Base-by-base conservation (phyloP, 345 rosid genomes). In the Eucalyptus grandis region DNA sequence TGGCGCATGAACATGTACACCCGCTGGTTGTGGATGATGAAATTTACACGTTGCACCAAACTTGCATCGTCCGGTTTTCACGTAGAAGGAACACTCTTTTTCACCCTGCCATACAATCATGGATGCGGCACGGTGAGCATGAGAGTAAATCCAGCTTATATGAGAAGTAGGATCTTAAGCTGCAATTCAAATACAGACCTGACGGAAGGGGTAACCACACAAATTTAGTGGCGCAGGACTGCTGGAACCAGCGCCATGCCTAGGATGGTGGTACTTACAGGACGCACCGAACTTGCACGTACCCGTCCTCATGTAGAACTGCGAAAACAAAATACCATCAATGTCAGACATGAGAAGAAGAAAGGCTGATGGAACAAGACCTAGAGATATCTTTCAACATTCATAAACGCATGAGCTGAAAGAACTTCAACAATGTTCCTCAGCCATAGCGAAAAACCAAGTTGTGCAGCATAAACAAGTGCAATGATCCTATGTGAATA, bases 261-360 rank as follows among this genome's bases (percentile, higher is more conserved):
- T 95, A 30, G 99, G 99, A 91, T 98, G 99, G 91, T 96, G 96
- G 92, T 94, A 97, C 93, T 97, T 98, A 92, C 99, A 98, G 85
- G 99, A 96, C 89, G 96, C 94, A 89, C 99, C 99, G 89, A 96
- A 98, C 92, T 96, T 98, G 90, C 99, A 98, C 16, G 95, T 94
- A 86, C 99, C 99, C 4, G 97, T 97, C 93, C 96, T 91, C 98
- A 96, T 91, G 89, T 91, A 98, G 91, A 95, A 96, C 99, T 98
- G 97, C 19, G 89, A 92, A 51, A 69, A 89, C 31, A 88, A 92
- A 46, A n/a, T 65, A 37, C 14, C 40, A 54, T n/a, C 60, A 11
- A 47, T 60, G 47, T 54, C 88, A 24, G 67, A 37, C 27, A 54
- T 44, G 31, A 34, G 54, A 86, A 49, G 40, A 53, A 86, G 87